Evolutionary conservation across 2,329 filamentous ascomycete genomes (phyloP), one percentile per base, ranked within the genome.

Genomic region (Orbilia blumenaviensis): DNA sequence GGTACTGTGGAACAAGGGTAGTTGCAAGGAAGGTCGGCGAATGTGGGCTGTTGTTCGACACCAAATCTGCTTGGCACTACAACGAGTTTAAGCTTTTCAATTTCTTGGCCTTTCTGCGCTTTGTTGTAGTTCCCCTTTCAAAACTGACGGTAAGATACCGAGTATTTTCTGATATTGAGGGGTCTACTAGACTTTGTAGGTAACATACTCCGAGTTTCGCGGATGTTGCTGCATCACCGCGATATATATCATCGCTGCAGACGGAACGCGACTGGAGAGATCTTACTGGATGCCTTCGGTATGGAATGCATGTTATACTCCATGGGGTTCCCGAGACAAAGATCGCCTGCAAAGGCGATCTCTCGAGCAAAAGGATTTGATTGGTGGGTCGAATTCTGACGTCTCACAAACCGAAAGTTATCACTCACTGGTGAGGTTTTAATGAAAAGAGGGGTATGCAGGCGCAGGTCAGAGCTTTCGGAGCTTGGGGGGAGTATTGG

Each of bases 271-370:
- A 38, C 50, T 44, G 38, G 41, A 72, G 60, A 41, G n/a, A n/a
- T n/a, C n/a, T n/a, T n/a, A 21, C 16, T 36, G 66, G 66, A 52
- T 23, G 66, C 66, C 64, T 62, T 69, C 50, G 36, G 50, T 27
- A 21, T 25, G 23, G 42, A 54, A 68, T 41, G 64, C 32, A 38
- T 60, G n/a, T 48, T 64, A 60, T 69, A n/a, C 72, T 66, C 9
- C 52, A 76, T 76, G 72, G 72, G 64, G 64, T 69, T 69, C 64
- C 72, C 72, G 72, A 76, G 72, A 69, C 72, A 69, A 46, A 64
- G 72, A 76, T 76, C 72, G 48, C 16, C 64, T 42, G n/a, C 29
- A 36, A 12, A 52, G 72, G 8, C 50, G 72, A 69, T 76, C 69
- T 60, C 41, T 38, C 3, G 48, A 32, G 48, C 18, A 18, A 48